Base-by-base conservation (phyloP, 2,329 filamentous ascomycete species). In the Colletotrichum spaethianum region DNA sequence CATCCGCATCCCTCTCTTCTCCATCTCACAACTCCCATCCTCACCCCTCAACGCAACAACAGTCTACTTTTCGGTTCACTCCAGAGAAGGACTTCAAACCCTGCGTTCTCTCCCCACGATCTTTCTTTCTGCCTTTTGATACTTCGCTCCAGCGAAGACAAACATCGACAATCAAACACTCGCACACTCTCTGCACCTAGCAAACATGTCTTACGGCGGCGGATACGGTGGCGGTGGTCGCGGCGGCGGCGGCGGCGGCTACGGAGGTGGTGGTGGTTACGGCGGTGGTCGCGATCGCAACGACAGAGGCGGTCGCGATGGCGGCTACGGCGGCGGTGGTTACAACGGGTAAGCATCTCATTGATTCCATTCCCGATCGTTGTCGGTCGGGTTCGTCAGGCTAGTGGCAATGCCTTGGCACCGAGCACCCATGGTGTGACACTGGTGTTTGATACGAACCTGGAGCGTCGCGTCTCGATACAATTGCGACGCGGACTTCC, bases 191-290 rank as follows among this genome's bases (percentile, higher is more conserved):
- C 38, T 53, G 40, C 46, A 53, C 56, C 46, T 59, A 70, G 59
- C 70, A 66, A 83, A 76, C 69, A 87, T 87, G 86, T 87, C 86
- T 77, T 86, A 85, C 80, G 83, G 83, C 77, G 79, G 81, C 48
- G 78, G 83, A 73, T 78, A 82, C 73, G 77, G 79, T 42, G 70
- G 69, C 38, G 72, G 73, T 26, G 70, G 75, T 76, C 76, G 77
- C 76, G 79, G 77, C 64, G 76, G 78, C 68, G 76, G 78, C 68
- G 77, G 77, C 73, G 75, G 75, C 73, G 74, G 76, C 60, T 78
- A 78, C 64, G 76, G 80, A 64, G 77, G 78, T 61, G 77, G 78
- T 61, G 76, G 81, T 64, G 60, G 60, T 33, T 63, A 63, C 60
- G 44, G 60, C 14, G 60, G 60, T 28, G 60, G 53, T 23, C 53